Percentiles rank a stretch among this genome's conserved stretches.
These are phyloP conservation scores for Amylostereum areolatum DNA, from an alignment of 1,284 basidiomycete species.

Conservation along the genomic window DNA sequence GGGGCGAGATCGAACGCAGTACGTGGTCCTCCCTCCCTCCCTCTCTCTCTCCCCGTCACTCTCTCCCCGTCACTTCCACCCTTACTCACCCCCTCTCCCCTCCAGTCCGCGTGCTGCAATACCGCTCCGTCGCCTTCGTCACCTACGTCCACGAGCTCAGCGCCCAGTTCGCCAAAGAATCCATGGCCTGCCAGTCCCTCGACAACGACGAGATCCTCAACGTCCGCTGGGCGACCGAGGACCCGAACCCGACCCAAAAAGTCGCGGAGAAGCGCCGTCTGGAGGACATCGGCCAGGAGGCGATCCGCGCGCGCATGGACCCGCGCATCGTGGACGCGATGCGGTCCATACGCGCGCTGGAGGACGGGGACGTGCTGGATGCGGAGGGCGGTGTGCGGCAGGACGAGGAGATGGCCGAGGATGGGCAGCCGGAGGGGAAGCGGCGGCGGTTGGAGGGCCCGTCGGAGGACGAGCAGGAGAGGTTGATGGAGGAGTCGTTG, in stretches of 20 bases:
- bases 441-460: conserved; percentile 28
- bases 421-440: conserved; percentile 28
- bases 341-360: conserved; percentile 73
- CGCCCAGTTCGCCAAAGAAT: conserved; percentile 97
- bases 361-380: conserved; percentile 67
- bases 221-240: conserved; percentile 96
- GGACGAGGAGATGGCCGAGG: conserved; percentile 13
- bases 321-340: conserved; percentile 84
- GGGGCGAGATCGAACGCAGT: conserved; percentile 95
- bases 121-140: conserved; percentile 95
- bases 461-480: conserved; percentile 13
- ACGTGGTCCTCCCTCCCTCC: conserved; percentile 27
- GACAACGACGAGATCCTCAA: conserved; percentile 98
- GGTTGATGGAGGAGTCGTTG: background rate
- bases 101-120: conserved; percentile 85
- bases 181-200: conserved; percentile 97
- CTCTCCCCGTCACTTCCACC: conserved; percentile 1
- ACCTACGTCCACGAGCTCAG: conserved; percentile 85
- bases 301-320: conserved; percentile 80
- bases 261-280: conserved; percentile 78
- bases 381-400: conserved; percentile 30
- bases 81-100: conserved; percentile 7
- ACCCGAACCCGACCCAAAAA: conserved; percentile 88
- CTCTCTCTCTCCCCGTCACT: conserved; percentile 4
- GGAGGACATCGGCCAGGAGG: conserved; percentile 77